phyloP scores from a whole-genome alignment of 441 rosid genomes.

The Bruguiera hainesii region DNA sequence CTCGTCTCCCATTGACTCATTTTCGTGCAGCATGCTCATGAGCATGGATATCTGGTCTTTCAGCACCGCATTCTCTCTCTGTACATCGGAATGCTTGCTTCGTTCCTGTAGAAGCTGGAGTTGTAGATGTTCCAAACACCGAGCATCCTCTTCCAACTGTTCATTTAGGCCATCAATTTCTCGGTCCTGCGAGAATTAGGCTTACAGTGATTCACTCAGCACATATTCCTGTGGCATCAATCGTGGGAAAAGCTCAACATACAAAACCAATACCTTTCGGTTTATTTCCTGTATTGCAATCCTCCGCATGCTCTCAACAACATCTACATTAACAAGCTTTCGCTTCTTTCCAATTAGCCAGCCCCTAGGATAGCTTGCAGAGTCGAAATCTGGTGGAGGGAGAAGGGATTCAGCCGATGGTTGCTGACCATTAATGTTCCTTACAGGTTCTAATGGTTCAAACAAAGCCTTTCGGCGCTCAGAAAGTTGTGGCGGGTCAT shows the following conservation, averaged over 20 bases:
- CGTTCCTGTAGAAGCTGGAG: slow-evolving; percentile 76
- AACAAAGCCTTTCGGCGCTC: slow-evolving; percentile 84
- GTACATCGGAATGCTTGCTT: slow-evolving; percentile 72
- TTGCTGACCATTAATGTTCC: slow-evolving; percentile 41
- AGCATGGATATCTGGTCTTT: slow-evolving; percentile 82
- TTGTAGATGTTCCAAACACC: slow-evolving; percentile 81
- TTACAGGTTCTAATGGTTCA: slow-evolving; percentile 75
- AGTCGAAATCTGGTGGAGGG: slow-evolving; percentile 96
- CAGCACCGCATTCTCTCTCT: slow-evolving; percentile 78
- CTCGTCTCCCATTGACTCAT: slow-evolving; percentile 44
- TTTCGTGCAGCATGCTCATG: slow-evolving; percentile 76
- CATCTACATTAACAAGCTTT: slow-evolving; percentile 91
- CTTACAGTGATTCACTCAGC: not conserved
- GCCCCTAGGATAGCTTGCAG: slow-evolving; percentile 81
- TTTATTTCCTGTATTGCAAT: slow-evolving; percentile 97
- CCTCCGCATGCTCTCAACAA: slow-evolving; percentile 97
- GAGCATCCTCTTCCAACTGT: slow-evolving; percentile 85
- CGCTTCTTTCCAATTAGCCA: slow-evolving; percentile 97
- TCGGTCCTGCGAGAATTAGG: slow-evolving; percentile 54
- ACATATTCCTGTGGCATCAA: not conserved
- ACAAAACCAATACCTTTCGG: slow-evolving; percentile 58
- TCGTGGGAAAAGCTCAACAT: not conserved
- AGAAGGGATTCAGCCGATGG: slow-evolving; percentile 66
- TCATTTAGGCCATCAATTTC: slow-evolving; percentile 90
- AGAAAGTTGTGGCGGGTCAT: slow-evolving; percentile 41